Percentiles rank a stretch among this genome's conserved stretches.
Evolutionary conservation across 2,329 filamentous ascomycete genomes (phyloP).

Genomic region (Fusarium kyushuense): DNA sequence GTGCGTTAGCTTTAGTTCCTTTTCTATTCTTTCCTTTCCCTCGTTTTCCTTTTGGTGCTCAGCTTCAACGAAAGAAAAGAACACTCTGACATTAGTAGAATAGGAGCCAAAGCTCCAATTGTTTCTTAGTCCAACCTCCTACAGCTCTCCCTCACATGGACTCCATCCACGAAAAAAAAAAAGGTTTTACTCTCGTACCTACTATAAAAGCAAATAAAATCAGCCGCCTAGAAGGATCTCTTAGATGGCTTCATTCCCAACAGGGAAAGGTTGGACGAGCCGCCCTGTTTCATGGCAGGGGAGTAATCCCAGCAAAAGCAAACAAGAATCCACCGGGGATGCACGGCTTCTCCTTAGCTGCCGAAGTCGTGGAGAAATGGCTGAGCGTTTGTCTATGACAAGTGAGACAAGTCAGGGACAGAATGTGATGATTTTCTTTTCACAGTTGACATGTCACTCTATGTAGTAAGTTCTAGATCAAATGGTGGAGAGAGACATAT

Average conservation of each 20-base stretch:
- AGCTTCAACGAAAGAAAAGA: background rate
- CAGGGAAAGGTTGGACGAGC: slow-evolving; percentile 27
- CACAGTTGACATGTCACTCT: slow-evolving; percentile 29
- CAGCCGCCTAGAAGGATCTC: slow-evolving; percentile 3
- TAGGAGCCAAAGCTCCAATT: slow-evolving; percentile 2
- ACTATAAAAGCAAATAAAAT: slow-evolving; percentile 18
- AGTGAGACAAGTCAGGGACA: slow-evolving; percentile 17
- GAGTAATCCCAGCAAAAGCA: slow-evolving; percentile 20
- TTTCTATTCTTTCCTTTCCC: background rate
- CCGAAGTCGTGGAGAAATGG: slow-evolving; percentile 32
- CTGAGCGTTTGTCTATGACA: slow-evolving; percentile 19
- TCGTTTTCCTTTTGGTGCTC: slow-evolving; percentile 1
- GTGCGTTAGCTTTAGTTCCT: background rate
- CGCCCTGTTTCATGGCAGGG: slow-evolving; percentile 40
- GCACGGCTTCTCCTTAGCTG: slow-evolving; percentile 28
- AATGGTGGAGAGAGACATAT: slow-evolving; percentile 10
- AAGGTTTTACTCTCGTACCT: background rate
- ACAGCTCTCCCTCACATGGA: slow-evolving; percentile 13
- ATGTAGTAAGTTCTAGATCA: background rate
- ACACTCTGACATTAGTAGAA: background rate
- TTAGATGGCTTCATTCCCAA: slow-evolving; percentile 20
- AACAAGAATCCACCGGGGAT: slow-evolving; percentile 18
- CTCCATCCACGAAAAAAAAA: background rate
- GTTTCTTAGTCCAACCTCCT: slow-evolving; percentile 9
- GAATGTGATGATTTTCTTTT: slow-evolving; percentile 28